Conservation (phyloP, 2,329 filamentous ascomycete species). For the Calcarisporium arbuscula region DNA sequence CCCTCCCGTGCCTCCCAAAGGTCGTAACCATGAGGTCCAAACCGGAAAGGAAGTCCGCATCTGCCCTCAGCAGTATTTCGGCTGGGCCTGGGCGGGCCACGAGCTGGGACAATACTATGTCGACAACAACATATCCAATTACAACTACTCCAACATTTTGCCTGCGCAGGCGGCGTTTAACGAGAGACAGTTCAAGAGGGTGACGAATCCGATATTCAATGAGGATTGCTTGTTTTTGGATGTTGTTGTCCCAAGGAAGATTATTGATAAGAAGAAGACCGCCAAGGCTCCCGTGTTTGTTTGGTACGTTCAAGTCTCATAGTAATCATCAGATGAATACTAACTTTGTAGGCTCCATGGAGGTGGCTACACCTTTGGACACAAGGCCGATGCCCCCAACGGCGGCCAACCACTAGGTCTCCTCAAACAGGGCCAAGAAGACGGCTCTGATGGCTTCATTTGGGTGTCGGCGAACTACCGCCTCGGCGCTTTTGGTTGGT, state of each 20-base stretch:
- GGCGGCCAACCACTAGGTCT: slow-evolving; percentile 30
- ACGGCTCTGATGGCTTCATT: slow-evolving; percentile 29
- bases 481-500: slow-evolving; percentile 37
- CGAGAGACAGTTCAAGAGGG: not conserved
- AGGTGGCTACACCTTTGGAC: slow-evolving; percentile 29
- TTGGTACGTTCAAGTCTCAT: too few species aligned
- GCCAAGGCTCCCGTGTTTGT: slow-evolving; percentile 34
- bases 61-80: slow-evolving; percentile 19
- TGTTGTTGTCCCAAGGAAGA: slow-evolving; percentile 32
- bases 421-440: slow-evolving; percentile 20
- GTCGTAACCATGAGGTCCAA: slow-evolving; percentile 21
- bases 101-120: too few species aligned
- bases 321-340: too few species aligned
- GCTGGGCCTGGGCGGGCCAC: too few species aligned
- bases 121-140: too few species aligned
- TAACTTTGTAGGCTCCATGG: too few species aligned
- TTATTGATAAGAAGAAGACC: slow-evolving; percentile 19
- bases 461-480: slow-evolving; percentile 35
- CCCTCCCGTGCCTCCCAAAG: slow-evolving; percentile 17
- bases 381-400: slow-evolving; percentile 25
- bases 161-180: slow-evolving; percentile 4
- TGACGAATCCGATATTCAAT: slow-evolving; percentile 4
- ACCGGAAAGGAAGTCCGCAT: slow-evolving; percentile 14
- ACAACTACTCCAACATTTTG: too few species aligned
- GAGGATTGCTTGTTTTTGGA: slow-evolving; percentile 43